Evolutionary conservation across 169 alveolate species (phyloP).

Genomic region (Babesia sp.): DNA sequence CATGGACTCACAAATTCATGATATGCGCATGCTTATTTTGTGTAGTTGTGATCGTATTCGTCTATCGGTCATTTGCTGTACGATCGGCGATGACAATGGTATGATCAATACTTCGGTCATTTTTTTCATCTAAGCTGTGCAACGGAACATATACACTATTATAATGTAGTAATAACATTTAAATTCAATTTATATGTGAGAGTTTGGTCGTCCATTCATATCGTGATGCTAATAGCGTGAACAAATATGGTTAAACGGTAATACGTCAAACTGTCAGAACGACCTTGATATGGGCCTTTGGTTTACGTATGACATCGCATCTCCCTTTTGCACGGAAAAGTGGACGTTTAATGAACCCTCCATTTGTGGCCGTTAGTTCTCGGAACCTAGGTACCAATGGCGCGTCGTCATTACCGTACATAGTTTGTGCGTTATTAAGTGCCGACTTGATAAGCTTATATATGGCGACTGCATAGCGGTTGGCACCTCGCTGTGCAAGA

Average conservation of each 20-base stretch:
- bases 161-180: neutral
- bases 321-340: slow-evolving; percentile 67
- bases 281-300: slow-evolving; percentile 62
- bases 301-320: slow-evolving; percentile 61
- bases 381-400: slow-evolving; percentile 54
- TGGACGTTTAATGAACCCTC: slow-evolving; percentile 62
- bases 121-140: too few species aligned
- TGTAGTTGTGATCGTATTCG: neutral
- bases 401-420: slow-evolving; percentile 52
- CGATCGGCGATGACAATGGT: neutral
- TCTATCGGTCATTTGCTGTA: neutral
- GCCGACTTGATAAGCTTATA: slow-evolving; percentile 63
- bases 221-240: too few species aligned
- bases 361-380: slow-evolving; percentile 57
- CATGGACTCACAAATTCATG: neutral
- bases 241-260: too few species aligned
- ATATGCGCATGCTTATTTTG: neutral
- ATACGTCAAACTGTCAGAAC: slow-evolving; percentile 41
- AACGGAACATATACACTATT: neutral
- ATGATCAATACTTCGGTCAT: neutral
- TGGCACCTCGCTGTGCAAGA: slow-evolving; percentile 60
- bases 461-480: slow-evolving; percentile 62
- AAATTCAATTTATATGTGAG: neutral
- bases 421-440: slow-evolving; percentile 45
- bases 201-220: too few species aligned